Base-by-base conservation (phyloP, 345 rosid genomes). In the Carallia pectinifolia region DNA sequence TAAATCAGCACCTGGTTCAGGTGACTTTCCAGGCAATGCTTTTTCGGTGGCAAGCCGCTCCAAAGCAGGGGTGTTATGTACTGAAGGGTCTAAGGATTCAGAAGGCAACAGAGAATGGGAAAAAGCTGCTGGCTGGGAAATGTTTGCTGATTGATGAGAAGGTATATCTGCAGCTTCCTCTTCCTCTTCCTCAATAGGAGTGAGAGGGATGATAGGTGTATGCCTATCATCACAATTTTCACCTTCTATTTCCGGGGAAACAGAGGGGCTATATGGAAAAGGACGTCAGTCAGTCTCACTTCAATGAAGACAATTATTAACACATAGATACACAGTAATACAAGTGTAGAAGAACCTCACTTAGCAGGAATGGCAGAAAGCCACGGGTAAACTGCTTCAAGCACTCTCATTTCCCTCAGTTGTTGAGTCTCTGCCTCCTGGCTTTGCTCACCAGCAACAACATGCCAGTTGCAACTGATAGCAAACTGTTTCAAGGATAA, bases 391-490 rank as follows among this genome's bases (percentile, higher is more conserved):
- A 84, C 39, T 16, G 85, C 87, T 85, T 85, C 88, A 55, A 82
- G 75, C 64, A 77, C 78, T 55, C 76, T 84, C 7, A 76, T 47
- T 66, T 76, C 88, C 62, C 96, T 79, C 29, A 68, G 67, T 33
- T 76, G 68, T 76, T 91, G 84, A 62, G 71, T 71, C 65, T 27
- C 53, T 6, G 61, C 68, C 68, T 89, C 92, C 12, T 70, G 53
- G 69, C 93, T 89, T 71, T 88, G 90, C 58, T 82, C 88, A 58
- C 88, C 91, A 56, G 78, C 76, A 5, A 75, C 83, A 40, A 89
- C 81, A 0, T 15, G 67, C 90, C 89, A 88, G 66, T 59, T 7
- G 7, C 47, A 60, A 53, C 58, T 66, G 68, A 84, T 5, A 31
- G 65, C 34, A 61, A 86, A 73, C 97, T 92, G 83, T 70, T 69